These are phyloP conservation scores for Martiniozyma asiatica DNA, from an alignment of 1,139 yeast genomes.

Conservation along the genomic window DNA sequence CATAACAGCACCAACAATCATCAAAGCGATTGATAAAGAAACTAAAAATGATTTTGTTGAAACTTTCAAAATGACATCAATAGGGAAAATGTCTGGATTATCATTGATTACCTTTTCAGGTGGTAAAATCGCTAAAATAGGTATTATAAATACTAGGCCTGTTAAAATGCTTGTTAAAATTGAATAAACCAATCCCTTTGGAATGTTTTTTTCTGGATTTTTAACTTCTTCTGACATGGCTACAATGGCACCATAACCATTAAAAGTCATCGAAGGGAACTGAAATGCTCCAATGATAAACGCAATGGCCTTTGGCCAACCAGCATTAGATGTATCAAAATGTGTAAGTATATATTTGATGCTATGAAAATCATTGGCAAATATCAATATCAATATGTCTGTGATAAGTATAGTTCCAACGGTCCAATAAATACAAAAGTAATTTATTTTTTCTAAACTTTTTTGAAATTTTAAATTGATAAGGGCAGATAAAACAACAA, in stretches of 20 bases:
- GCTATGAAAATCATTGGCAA: slow-evolving; percentile 50
- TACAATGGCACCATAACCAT: slow-evolving; percentile 75
- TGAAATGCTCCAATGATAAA: slow-evolving; percentile 71
- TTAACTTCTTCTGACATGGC: slow-evolving; percentile 77
- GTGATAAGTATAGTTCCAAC: slow-evolving; percentile 59
- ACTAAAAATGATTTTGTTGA: slow-evolving; percentile 59
- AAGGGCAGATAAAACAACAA: slow-evolving; percentile 49
- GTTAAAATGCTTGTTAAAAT: slow-evolving; percentile 52
- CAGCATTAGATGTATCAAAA: slow-evolving; percentile 60
- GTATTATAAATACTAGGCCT: slow-evolving; percentile 62
- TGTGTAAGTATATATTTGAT: slow-evolving; percentile 49
- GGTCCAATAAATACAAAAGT: slow-evolving; percentile 62
- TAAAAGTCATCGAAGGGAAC: slow-evolving; percentile 66
- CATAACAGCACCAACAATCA: slow-evolving; percentile 58
- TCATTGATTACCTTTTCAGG: slow-evolving; percentile 46
- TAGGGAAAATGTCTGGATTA: slow-evolving; percentile 44
- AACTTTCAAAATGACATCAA: slow-evolving; percentile 53
- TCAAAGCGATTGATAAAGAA: slow-evolving; percentile 52
- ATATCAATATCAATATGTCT: slow-evolving; percentile 48
- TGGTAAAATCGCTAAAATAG: slow-evolving; percentile 60
- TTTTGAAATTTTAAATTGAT: slow-evolving; percentile 50
- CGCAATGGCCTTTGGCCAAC: slow-evolving; percentile 59
- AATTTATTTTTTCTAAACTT: slow-evolving; percentile 50
- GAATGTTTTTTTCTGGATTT: slow-evolving; percentile 62
- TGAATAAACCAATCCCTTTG: slow-evolving; percentile 63